A percentile compares a stretch with the other conserved stretches of the same genome.
Conservation (phyloP, 2,329 filamentous ascomycete species). For the Cercospora sp. region DNA sequence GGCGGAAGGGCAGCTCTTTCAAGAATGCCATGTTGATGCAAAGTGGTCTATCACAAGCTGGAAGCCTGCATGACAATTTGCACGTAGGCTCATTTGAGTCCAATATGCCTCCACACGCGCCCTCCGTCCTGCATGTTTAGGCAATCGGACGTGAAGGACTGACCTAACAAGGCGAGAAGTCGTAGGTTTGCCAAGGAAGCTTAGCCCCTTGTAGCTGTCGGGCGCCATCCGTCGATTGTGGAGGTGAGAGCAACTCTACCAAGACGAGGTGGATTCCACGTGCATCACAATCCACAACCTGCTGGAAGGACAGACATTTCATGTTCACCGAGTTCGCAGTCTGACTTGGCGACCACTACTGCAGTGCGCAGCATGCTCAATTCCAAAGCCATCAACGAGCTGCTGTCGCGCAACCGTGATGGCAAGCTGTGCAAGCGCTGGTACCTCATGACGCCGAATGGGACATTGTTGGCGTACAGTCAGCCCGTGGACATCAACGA, state of each 20-base stretch:
- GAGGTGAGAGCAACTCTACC: background rate
- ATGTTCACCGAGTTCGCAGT: background rate
- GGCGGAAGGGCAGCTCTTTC: no score
- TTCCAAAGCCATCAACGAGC: conserved; percentile 45
- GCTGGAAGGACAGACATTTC: background rate
- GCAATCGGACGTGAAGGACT: no score
- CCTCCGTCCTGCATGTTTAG: no score
- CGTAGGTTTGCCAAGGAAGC: background rate
- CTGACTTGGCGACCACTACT: background rate
- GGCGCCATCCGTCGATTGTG: background rate
- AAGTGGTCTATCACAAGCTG: no score
- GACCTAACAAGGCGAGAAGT: background rate
- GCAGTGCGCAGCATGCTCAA: conserved; percentile 44
- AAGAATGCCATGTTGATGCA: no score
- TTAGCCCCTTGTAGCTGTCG: background rate
- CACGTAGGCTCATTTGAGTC: no score
- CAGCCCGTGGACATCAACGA: conserved; percentile 51
- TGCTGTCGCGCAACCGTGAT: conserved; percentile 47
- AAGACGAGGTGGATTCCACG: background rate
- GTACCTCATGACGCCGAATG: conserved; percentile 54
- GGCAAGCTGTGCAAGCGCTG: conserved; percentile 45
- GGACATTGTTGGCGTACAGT: conserved; percentile 52
- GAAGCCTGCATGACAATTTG: no score
- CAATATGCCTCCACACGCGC: no score
- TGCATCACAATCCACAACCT: background rate